A percentile compares a stretch with the other conserved stretches of the same genome.
Conservation (phyloP, 257 asterid genomes). For the Ajuga chamaepitys region DNA sequence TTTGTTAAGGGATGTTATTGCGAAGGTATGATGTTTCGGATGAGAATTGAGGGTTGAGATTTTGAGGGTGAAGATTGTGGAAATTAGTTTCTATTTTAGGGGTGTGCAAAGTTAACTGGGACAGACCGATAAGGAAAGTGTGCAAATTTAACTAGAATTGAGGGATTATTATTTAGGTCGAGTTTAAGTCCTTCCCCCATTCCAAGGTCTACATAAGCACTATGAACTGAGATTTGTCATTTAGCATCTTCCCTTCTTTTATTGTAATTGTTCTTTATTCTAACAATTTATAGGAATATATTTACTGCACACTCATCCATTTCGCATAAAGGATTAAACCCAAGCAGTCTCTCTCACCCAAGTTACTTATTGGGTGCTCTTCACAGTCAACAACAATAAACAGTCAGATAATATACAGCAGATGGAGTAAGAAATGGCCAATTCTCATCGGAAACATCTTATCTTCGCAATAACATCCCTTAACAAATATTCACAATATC, state of each 20-base stretch:
- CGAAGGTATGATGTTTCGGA: conserved; percentile 6
- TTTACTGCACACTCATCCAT: not conserved
- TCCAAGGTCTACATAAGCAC: not conserved
- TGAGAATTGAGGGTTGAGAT: too few species aligned
- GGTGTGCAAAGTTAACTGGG: too few species aligned
- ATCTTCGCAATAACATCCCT: not conserved
- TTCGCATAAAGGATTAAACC: not conserved
- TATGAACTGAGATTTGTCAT: not conserved
- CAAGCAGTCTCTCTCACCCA: not conserved
- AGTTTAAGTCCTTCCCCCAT: not conserved
- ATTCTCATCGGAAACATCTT: not conserved
- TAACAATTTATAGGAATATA: not conserved
- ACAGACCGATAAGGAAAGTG: too few species aligned
- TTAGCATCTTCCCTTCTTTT: not conserved
- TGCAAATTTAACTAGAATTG: too few species aligned
- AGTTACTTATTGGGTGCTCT: not conserved
- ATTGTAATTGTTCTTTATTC: not conserved
- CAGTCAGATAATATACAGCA: not conserved
- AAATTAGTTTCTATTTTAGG: too few species aligned
- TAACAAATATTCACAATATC: not conserved
- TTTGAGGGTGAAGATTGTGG: too few species aligned
- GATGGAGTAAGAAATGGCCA: not conserved
- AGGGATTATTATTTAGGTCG: not conserved
- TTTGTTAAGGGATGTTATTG: not conserved
- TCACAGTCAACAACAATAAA: not conserved